phyloP scores from a whole-genome alignment of 768 basidiomycete species.

The Mycena rebaudengoi region DNA sequence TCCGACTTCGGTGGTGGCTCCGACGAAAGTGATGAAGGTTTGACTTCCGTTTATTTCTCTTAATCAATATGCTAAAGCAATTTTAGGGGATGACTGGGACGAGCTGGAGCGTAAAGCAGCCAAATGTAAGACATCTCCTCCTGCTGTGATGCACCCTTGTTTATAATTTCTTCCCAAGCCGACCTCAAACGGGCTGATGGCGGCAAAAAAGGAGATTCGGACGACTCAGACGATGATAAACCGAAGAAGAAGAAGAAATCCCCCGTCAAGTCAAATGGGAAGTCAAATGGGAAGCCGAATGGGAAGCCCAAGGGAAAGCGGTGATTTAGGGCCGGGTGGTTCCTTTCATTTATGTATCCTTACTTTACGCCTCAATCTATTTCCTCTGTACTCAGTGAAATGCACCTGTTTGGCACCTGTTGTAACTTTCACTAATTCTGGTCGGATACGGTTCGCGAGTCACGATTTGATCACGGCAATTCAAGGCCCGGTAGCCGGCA shows the following conservation, averaged over 20 bases:
- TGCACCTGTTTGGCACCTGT: too few relatives aligned
- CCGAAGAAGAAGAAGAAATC: constrained; percentile 31
- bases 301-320: constrained; percentile 37
- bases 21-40: constrained; percentile 72
- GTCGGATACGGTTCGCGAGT: too few relatives aligned
- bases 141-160: background rate
- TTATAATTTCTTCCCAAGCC: constrained; percentile 7
- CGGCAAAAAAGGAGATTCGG: constrained; percentile 13
- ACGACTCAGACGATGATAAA: constrained; percentile 27
- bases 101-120: constrained; percentile 93
- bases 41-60: constrained; percentile 13
- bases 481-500: too few relatives aligned
- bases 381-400: too few relatives aligned
- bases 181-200: constrained; percentile 28
- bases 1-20: constrained; percentile 66
- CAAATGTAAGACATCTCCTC: constrained; percentile 62
- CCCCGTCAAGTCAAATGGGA: constrained; percentile 47
- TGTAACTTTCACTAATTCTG: too few relatives aligned
- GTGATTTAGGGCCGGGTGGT: too few relatives aligned
- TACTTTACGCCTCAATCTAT: too few relatives aligned
- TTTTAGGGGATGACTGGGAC: constrained; percentile 92
- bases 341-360: too few relatives aligned
- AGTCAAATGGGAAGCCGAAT: constrained; percentile 48
- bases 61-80: background rate
- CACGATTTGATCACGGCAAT: too few relatives aligned